A percentile compares a stretch with the other conserved stretches of the same genome.
Conservation (phyloP, 2,329 filamentous ascomycete species). For the Pseudogymnoascus sp. region DNA sequence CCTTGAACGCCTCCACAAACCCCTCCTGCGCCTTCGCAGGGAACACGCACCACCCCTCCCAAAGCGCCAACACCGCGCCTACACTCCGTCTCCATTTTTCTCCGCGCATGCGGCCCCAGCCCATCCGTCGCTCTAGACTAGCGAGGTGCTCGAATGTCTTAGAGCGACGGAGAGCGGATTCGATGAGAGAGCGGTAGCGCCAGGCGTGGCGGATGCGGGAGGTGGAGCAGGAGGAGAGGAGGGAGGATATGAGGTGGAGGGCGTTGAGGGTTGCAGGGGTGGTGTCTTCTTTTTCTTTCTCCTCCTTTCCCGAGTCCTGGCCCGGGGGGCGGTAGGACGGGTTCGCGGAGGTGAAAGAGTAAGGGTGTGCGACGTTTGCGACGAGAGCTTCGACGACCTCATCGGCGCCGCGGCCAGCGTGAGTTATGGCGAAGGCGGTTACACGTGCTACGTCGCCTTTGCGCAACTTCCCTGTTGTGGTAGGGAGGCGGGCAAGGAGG, state of each 20-base stretch:
- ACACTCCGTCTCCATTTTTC: slow-evolving; percentile 61
- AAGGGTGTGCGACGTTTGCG: slow-evolving; percentile 70
- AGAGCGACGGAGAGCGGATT: slow-evolving; percentile 49
- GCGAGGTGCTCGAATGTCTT: slow-evolving; percentile 58
- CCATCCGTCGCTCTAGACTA: slow-evolving; percentile 51
- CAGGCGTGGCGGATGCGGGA: slow-evolving; percentile 59
- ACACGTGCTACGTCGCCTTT: slow-evolving; percentile 82
- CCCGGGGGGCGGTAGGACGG: slow-evolving; percentile 34
- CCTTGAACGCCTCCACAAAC: slow-evolving; percentile 57
- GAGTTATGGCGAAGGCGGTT: slow-evolving; percentile 80
- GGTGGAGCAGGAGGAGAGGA: slow-evolving; percentile 56
- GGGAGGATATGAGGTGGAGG: slow-evolving; percentile 69
- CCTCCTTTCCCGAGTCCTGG: slow-evolving; percentile 29
- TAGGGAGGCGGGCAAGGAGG: slow-evolving; percentile 75
- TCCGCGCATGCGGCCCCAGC: slow-evolving; percentile 60
- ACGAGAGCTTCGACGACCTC: slow-evolving; percentile 89
- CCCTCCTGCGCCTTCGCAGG: slow-evolving; percentile 64
- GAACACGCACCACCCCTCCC: slow-evolving; percentile 67
- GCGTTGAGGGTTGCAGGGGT: slow-evolving; percentile 71
- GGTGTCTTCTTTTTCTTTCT: slow-evolving; percentile 48
- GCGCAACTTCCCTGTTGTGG: slow-evolving; percentile 62
- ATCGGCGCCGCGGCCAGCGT: slow-evolving; percentile 76
- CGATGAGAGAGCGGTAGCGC: slow-evolving; percentile 61
- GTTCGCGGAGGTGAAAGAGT: slow-evolving; percentile 66
- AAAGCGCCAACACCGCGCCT: slow-evolving; percentile 47